Percentiles rank a stretch among this genome's conserved stretches.
Conservation (phyloP, 495 filamentous ascomycete genomes). For the Trichocladium uniseriatum region DNA sequence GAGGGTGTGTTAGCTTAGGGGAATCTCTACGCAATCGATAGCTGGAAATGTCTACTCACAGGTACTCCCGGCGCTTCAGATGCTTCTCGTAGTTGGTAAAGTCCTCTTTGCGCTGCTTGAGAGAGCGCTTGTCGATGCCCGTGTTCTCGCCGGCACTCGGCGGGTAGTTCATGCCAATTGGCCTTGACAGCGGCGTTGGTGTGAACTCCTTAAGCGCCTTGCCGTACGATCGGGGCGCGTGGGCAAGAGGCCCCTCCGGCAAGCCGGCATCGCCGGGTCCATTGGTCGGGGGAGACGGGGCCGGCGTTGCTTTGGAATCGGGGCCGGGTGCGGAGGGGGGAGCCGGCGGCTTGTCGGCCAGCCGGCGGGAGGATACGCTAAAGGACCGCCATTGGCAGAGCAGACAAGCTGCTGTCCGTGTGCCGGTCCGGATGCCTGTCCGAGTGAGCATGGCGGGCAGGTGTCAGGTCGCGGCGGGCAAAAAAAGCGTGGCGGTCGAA, state of each 20-base stretch:
- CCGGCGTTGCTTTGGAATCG: conserved; percentile 1
- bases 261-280: neutral
- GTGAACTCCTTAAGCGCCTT: conserved; percentile 51
- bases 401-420: conserved; percentile 26
- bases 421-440: conserved; percentile 6
- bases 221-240: conserved; percentile 46
- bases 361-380: conserved; percentile 33
- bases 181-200: conserved; percentile 61
- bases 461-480: neutral
- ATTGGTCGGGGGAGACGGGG: neutral
- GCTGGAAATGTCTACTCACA: conserved; percentile 46
- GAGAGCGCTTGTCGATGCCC: conserved; percentile 58
- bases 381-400: conserved; percentile 42
- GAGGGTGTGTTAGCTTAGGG: neutral
- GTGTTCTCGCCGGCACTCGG: conserved; percentile 71
- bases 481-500: conserved; percentile 2
- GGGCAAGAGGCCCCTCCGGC: conserved; percentile 30
- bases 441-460: conserved; percentile 19
- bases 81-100: conserved; percentile 81
- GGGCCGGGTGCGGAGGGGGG: neutral
- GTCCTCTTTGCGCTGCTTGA: conserved; percentile 63
- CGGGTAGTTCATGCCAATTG: conserved; percentile 68
- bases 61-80: conserved; percentile 55
- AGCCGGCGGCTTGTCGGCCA: conserved; percentile 23
- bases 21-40: too few species aligned